A percentile compares a stretch with the other conserved stretches of the same genome.
phyloP scores from a whole-genome alignment of 192 early-diverging fungal genomes.

The Coemansia sp. region DNA sequence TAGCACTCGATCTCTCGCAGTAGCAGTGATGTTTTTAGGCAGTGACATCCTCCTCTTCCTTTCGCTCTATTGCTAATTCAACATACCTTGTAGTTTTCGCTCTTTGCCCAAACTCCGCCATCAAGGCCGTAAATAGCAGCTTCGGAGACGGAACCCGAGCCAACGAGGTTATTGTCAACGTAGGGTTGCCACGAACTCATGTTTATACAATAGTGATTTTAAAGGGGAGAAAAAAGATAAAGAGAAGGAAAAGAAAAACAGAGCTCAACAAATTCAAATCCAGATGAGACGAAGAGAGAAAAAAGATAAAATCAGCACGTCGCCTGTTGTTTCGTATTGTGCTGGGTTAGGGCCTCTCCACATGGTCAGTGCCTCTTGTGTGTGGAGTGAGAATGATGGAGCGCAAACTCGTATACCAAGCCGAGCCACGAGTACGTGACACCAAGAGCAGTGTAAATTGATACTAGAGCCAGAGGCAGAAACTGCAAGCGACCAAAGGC shows the following conservation, averaged over 20 bases:
- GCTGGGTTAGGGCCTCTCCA: conserved; percentile 11
- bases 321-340: not conserved
- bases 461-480: conserved; percentile 79
- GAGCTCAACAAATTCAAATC: conserved; percentile 1
- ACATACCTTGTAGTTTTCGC: conserved; percentile 49
- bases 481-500: conserved; percentile 65
- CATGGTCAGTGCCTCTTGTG: not conserved
- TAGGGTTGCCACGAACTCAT: conserved; percentile 81
- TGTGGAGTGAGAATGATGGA: not conserved
- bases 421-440: conserved; percentile 70
- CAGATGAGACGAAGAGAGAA: conserved; percentile 22
- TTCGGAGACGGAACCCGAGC: conserved; percentile 67
- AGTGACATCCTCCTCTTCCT: not conserved
- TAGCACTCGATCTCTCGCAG: not conserved
- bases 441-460: conserved; percentile 75
- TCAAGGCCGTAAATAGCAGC: conserved; percentile 83
- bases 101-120: conserved; percentile 81
- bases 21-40: not conserved
- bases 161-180: conserved; percentile 79
- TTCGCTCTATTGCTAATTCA: not conserved
- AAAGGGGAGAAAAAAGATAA: not conserved
- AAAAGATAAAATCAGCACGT: conserved; percentile 2
- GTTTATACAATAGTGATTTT: not conserved
- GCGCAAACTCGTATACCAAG: conserved; percentile 48
- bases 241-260: conserved; percentile 4